Evolutionary conservation across 169 alveolate genomes (phyloP).

Genomic region (Eimeria acervulina): DNA sequence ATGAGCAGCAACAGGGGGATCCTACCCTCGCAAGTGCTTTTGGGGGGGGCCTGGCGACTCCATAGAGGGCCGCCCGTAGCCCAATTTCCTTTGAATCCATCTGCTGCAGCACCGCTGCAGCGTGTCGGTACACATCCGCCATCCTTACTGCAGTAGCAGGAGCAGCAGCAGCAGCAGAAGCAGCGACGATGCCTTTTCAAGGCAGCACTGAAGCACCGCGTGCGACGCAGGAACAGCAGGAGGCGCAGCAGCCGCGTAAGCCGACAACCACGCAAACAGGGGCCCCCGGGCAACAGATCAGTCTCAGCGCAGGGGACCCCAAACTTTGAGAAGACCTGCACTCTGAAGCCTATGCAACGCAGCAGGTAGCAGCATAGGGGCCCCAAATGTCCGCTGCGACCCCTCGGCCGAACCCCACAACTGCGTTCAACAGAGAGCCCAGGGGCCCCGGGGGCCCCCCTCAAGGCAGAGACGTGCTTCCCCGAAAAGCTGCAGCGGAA

Average conservation of each 20-base stretch:
- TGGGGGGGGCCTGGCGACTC: slow-evolving; percentile 45
- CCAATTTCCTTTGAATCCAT: slow-evolving; percentile 65
- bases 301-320: too few species aligned
- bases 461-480: not conserved
- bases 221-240: not conserved
- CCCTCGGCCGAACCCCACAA: too few species aligned
- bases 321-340: too few species aligned
- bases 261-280: not conserved
- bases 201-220: not conserved
- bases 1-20: not conserved
- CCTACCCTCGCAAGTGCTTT: slow-evolving; percentile 11
- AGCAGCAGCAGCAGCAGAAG: not conserved
- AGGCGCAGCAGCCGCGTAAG: not conserved
- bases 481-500: not conserved
- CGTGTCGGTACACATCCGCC: slow-evolving; percentile 75
- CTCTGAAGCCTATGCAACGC: too few species aligned
- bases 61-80: slow-evolving; percentile 71
- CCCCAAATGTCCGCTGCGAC: too few species aligned
- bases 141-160: not conserved
- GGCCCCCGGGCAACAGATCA: too few species aligned
- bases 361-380: too few species aligned
- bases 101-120: slow-evolving; percentile 53
- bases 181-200: not conserved
- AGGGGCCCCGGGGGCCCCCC: slow-evolving; percentile 4
- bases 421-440: too few species aligned